A percentile compares a stretch with the other conserved stretches of the same genome.
Evolutionary conservation across 352 stramenopile genomes (phyloP).

Genomic region (Sclerospora graminicola): DNA sequence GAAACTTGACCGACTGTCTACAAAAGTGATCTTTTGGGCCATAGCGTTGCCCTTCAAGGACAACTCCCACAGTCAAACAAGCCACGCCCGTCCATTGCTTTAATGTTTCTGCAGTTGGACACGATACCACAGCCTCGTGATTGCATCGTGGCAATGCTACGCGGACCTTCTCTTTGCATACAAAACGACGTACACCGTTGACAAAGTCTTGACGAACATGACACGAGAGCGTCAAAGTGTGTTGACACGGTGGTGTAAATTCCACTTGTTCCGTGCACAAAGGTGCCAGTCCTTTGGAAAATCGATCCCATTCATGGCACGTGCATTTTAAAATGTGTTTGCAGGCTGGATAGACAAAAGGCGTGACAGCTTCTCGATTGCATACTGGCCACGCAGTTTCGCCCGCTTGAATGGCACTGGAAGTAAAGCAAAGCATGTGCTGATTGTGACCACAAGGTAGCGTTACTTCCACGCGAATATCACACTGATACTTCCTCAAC

Average conservation of each 20-base stretch:
- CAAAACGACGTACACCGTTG: slow-evolving; percentile 18
- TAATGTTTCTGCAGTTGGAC: slow-evolving; percentile 32
- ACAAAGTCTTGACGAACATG: slow-evolving; percentile 35
- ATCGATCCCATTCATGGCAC: slow-evolving; percentile 56
- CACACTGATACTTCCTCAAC: slow-evolving; percentile 45
- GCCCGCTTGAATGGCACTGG: slow-evolving; percentile 31
- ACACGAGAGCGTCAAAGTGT: slow-evolving; percentile 48
- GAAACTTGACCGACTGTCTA: slow-evolving; percentile 42
- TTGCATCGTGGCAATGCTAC: slow-evolving; percentile 53
- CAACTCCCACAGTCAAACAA: slow-evolving; percentile 25
- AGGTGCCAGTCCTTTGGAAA: slow-evolving; percentile 25
- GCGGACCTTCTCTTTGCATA: slow-evolving; percentile 44
- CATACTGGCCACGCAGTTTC: slow-evolving; percentile 36
- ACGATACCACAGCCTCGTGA: slow-evolving; percentile 40
- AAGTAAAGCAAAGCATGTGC: slow-evolving; percentile 35
- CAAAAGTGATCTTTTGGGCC: slow-evolving; percentile 66
- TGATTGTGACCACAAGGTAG: slow-evolving; percentile 57
- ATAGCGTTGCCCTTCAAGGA: slow-evolving; percentile 52
- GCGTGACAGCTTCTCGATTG: slow-evolving; percentile 39
- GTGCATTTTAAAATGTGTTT: slow-evolving; percentile 55
- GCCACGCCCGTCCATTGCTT: slow-evolving; percentile 33
- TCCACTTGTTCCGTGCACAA: slow-evolving; percentile 47
- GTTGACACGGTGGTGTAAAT: slow-evolving; percentile 54
- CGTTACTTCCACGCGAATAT: slow-evolving; percentile 36
- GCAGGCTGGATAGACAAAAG: slow-evolving; percentile 62